Evolutionary conservation across 2,329 filamentous ascomycete species (phyloP), one percentile per base, ranked within the genome.

Genomic region (Pseudocercospora eumusae): DNA sequence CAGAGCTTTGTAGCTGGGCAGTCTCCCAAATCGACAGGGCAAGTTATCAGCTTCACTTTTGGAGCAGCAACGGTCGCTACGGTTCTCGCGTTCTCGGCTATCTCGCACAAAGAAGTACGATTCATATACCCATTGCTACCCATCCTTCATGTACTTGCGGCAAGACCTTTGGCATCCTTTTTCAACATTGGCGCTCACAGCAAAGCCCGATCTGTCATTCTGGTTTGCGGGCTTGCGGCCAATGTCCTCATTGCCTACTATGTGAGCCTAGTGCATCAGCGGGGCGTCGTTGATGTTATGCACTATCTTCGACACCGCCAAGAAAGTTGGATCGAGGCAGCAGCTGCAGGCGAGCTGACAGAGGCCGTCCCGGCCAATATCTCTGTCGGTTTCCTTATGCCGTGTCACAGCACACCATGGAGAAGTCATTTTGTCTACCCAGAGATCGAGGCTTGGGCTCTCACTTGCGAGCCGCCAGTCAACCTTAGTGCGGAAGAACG

Each of bases 391-490:
- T 97, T 98, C 78, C 83, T 99, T 23, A 96, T 93, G 84, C 95
- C 95, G 9, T 99, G 95, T 78, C 95, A 99, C 80, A 91, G 90
- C 67, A 98, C 93, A 0, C 93, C 95, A 2, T 98, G 95, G 93
- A 89, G 93, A 70, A 92, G 89, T 15, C 90, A 96, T 72, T 83
- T 98, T 42, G 82, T 96, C 64, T 85, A 95, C 72, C 85, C 91
- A 0, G 79, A 81, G 28, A 86, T 97, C 57, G 79, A 85, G 61
- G 92, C 92, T 3, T 93, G 93, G 81, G 93, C 93, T 0, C 80
- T 98, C 15, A 89, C 90, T 5, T 99, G 95, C 76, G 93, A 97
- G 69, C 95, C 95, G 1, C 95, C 95, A 0, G 78, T 99, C 11
- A 79, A 88, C 69, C 82, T 92, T 0, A 80, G 83, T 25, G 81